A percentile compares a stretch with the other conserved stretches of the same genome.
phyloP scores from a whole-genome alignment of 257 asterid species.

The Echites panduratus region DNA sequence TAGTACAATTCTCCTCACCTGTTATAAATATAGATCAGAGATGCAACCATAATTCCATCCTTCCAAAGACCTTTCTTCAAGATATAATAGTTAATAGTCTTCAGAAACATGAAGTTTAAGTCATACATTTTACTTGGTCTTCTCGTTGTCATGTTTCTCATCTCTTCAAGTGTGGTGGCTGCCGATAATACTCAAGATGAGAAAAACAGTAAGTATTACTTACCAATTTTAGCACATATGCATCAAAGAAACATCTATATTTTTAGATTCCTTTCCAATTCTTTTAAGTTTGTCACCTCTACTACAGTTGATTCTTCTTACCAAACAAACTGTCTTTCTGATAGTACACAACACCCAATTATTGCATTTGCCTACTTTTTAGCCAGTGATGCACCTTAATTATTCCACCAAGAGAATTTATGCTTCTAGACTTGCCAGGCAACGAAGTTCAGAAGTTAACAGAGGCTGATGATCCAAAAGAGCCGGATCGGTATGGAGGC shows the following conservation, averaged over 20 bases:
- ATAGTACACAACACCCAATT: no score
- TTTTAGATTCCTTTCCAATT: neutral
- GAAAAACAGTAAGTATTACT: neutral
- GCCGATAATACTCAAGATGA: slow-evolving; percentile 7
- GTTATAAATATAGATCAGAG: slow-evolving; percentile 4
- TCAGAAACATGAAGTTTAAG: slow-evolving; percentile 11
- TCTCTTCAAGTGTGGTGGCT: neutral
- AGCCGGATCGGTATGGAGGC: neutral
- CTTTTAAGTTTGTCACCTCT: neutral
- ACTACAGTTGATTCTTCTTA: neutral
- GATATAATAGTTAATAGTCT: neutral
- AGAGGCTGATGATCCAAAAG: neutral
- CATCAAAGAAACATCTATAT: no score
- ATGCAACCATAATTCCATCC: neutral
- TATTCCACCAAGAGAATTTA: neutral
- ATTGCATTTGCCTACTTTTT: neutral
- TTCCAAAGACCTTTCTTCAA: neutral
- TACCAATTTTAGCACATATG: no score
- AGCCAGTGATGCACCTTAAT: neutral
- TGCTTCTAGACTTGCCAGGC: slow-evolving; percentile 1
- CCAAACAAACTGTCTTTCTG: neutral
- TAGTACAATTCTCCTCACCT: neutral
- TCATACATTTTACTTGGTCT: slow-evolving; percentile 6
- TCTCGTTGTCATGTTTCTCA: slow-evolving; percentile 1
- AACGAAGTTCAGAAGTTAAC: slow-evolving; percentile 3